Base-by-base conservation (phyloP, 208 protist genomes). In the Leishmania tarentolae region DNA sequence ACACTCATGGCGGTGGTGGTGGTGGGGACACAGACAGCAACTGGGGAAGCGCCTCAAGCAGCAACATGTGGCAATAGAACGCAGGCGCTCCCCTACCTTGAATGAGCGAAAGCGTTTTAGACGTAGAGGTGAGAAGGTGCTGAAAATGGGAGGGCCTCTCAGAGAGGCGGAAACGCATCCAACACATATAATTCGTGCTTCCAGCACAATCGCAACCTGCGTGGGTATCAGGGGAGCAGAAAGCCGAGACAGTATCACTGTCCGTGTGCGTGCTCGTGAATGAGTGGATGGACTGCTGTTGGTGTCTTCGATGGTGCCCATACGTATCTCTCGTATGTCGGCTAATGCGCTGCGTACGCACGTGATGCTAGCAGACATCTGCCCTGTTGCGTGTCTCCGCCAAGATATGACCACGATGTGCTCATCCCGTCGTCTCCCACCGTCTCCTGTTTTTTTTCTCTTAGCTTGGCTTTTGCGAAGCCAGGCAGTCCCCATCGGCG, bases 401-500 rank as follows among this genome's bases (percentile, higher is more conserved):
- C 37, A 46, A 15, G 31, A 31, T 15, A 40, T 68, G 61, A 6
- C 8, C 61, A 40, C 61, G 15, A 68, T 68, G 31, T 40, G 13
- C 9, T 40, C 31, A 7, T 37, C 21, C 15, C 31, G 2, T 35
- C 3, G 61, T 15, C 15, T 40, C 24, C 4, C 56, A 31, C 56
- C 28, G 56, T 3, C 28, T 31, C 1, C 31, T 47, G 28, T 52
- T 44, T 35, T 44, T 9, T 52, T 31, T 42, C 24, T 11, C 31
- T 3, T 78, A 19, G 35, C 59, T 63, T 52, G 78, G 46, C 24
- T 50, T 56, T 2, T 70, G 57, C 13, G 65, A 78, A 8, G 71
- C 77, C 3, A 80, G 3, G 72, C 82, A 79, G 56, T 82, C 77
- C 6, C 77, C 82, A 9, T 81, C 77, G 1, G 72, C 31, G 6